Evolutionary conservation across 2,329 filamentous ascomycete genomes (phyloP), one percentile per base, ranked within the genome.

Genomic region (Aspergillus tubingensis): DNA sequence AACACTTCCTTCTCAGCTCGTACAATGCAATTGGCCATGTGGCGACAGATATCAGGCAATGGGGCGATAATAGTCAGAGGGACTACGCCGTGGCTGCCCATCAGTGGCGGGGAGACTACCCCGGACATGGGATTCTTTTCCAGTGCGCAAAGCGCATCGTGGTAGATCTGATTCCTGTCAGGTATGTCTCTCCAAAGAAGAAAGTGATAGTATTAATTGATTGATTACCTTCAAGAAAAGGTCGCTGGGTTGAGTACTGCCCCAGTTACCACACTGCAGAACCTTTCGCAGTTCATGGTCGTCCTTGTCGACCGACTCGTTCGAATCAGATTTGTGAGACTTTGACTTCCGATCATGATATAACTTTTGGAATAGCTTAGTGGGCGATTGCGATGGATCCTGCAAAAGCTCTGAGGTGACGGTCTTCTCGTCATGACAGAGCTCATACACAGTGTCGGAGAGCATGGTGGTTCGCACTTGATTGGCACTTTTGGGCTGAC

Each of bases 21-120:
- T 2, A 84, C 89, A 36, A 94, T 93, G 19, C 91, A 79, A 66
- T 93, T 92, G 1, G 89, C 86, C 77, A 91, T 89, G 72, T 93
- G 90, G 1, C 89, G 82, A 62, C 85, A 86, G 27, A 92, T 85
- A 70, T 93, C 90, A 0, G 88, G 86, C 21, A 91, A 82, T 66
- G 85, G 84, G 0, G 86, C 88, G 27, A 93, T 86, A 43, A 92
- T 83, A 0, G 88, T 89, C 64, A 93, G 73, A 0, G 89, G 90
- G 8, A 89, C 76, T 0, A 85, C 84, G 3, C 90, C 91, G 61
- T 79, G 81, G 64, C 82, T 85, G 52, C 86, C 87, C 72, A 84
- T 80, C 57, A 89, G 74, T 25, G 82, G 81, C 10, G 86, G 87
- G 19, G 81, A 87, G 48, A 87, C 83, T 39, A 85, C 61, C 57